Evolutionary conservation across 768 basidiomycete species (phyloP), one percentile per base, ranked within the genome.

Genomic region (Obba rivulosa): DNA sequence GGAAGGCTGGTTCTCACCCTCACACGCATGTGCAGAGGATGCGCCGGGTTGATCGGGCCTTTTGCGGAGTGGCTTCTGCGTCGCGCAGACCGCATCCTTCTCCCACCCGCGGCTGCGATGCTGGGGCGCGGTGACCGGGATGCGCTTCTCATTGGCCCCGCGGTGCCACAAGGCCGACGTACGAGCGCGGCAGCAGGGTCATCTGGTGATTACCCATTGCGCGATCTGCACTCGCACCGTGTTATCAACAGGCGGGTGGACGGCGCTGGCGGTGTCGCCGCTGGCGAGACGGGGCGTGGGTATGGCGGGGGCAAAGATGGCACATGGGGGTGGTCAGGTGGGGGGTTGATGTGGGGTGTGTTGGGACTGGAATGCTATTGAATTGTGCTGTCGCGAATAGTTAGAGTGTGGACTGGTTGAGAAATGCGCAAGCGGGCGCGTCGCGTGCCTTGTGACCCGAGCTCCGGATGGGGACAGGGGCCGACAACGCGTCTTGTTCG

Each of bases 391-490:
- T 31, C 28, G 28, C 28, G 28, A 31, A 31, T 31, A 31, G 28
- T 31, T 31, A 34, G n/a, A n/a, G 34, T 44, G 46, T 42, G 43
- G 35, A 25, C 24, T 43, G 25, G 43, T 10, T 14, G 24, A 48
- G 46, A 25, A 34, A 41, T 48, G 51, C 28, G 46, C 44, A 45
- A 18, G 31, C 18, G 45, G 38, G 53, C 41, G 39, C 20, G 34
- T 16, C 17, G 46, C 42, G 49, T 41, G 43, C 46, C 53, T 54
- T 48, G 53, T 54, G 53, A 54, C 53, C 46, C 20, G 36, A 43
- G 20, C 34, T 23, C 53, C 53, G 41, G 34, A 54, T 51, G 38
- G 53, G 53, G 23, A 50, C 53, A 54, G 53, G 53, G 53, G 53
- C 50, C 53, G 53, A 54, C 49, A 37, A 37, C 31, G 38, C 49